Evolutionary conservation across 768 basidiomycete species (phyloP), one percentile per base, ranked within the genome.

Genomic region (Kwoniella heveanensis): DNA sequence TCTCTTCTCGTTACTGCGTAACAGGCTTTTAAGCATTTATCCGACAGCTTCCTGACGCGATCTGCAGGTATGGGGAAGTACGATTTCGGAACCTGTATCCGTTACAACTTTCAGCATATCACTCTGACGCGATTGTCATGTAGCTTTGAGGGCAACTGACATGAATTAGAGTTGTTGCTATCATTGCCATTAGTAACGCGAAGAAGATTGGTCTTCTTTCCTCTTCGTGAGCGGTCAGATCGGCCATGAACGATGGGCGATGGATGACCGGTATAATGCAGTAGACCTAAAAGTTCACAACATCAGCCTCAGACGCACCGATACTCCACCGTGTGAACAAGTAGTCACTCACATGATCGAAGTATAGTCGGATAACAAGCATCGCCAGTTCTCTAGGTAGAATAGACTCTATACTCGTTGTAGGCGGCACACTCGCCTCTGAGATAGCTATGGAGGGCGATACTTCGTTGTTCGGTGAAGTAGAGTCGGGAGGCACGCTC

Each of bases 191-290:
- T 26, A 71, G 56, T 24, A 68, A 22, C 7, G 66, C 70, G 39
- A 71, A 68, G 53, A 71, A 65, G 19, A 65, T 62, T 2, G 66
- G 70, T 54, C 60, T 44, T 19, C 48, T 32, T 55, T 71, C 70
- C 47, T 71, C 70, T 26, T 71, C 70, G 17, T 49, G 63, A 19
- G 47, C 22, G 8, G 48, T 19, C 24, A 68, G 53, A 22, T 71
- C 66, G 2, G 60, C 59, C 70, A 68, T 65, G 54, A 71, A 71
- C 3, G 63, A 65, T 0, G 70, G 66, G 24, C 52, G 52, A 52
- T 71, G 66, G 3, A 71, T 62, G 32, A 68, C 13, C 6, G 70
- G 70, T 9, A 71, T 71, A 54, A 71, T 71, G 54, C 64, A 65
- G 22, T 65, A 63, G 26, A 71, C 50, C 70, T 71, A 37, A n/a